phyloP scores from a whole-genome alignment of 139 green algal species.

The Zygnema cylindricum region DNA sequence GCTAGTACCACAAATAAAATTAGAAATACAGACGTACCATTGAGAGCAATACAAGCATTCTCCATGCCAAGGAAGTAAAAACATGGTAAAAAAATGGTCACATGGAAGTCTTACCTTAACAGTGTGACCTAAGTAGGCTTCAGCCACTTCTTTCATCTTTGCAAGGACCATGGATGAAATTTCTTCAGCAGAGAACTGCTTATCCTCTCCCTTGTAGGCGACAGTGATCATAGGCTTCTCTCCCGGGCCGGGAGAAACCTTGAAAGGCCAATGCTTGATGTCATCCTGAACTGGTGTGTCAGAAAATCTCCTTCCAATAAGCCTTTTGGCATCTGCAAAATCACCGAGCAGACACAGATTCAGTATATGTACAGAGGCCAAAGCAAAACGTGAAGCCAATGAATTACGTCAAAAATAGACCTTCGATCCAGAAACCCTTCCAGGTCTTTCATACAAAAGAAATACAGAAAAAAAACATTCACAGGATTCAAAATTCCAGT shows the following conservation, averaged over 20 bases:
- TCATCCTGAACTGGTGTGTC: constrained; percentile 88
- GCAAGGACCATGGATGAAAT: constrained; percentile 93
- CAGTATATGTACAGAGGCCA: too few relatives aligned
- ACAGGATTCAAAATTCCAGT: too few relatives aligned
- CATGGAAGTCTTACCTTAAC: constrained; percentile 81
- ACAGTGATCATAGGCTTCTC: constrained; percentile 94
- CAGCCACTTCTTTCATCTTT: constrained; percentile 84
- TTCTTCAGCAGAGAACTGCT: constrained; percentile 87
- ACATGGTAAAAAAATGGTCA: too few relatives aligned
- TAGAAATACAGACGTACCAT: too few relatives aligned
- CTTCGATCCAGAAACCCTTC: too few relatives aligned
- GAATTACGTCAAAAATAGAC: too few relatives aligned
- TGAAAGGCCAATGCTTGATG: constrained; percentile 91
- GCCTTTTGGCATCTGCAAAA: constrained; percentile 91
- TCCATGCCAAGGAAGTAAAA: too few relatives aligned
- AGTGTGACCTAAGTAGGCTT: constrained; percentile 62
- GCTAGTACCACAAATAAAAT: too few relatives aligned
- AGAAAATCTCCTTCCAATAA: constrained; percentile 91
- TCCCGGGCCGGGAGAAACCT: constrained; percentile 70
- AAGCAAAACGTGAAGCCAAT: too few relatives aligned
- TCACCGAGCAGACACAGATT: too few relatives aligned
- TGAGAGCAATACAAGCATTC: constrained; percentile 95
- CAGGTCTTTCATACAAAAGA: too few relatives aligned
- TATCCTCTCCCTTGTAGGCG: constrained; percentile 93
- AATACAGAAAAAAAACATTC: too few relatives aligned